These are phyloP conservation scores for Xylariaceae sp. DNA, from an alignment of 2,329 filamentous ascomycete species.

Conservation along the genomic window DNA sequence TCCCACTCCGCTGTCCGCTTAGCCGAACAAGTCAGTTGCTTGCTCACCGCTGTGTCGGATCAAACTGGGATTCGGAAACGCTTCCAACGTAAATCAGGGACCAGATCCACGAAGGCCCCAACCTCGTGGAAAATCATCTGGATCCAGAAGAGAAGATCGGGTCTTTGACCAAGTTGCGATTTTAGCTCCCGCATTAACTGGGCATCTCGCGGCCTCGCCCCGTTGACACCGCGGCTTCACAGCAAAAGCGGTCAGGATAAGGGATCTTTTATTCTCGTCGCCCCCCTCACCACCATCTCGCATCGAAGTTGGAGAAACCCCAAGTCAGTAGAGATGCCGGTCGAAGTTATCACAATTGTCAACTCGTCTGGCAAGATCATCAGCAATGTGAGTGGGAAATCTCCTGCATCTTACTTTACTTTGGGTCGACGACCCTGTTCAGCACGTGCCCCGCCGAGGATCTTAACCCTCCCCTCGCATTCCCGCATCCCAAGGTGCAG, in stretches of 20 bases:
- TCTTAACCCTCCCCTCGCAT: not conserved
- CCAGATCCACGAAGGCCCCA: too few species aligned
- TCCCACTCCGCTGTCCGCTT: too few species aligned
- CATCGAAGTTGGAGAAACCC: too few species aligned
- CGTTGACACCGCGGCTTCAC: not conserved
- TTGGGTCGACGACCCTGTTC: slow-evolving; percentile 8
- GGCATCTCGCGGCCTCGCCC: not conserved
- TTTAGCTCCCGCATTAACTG: not conserved
- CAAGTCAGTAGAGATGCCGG: slow-evolving; percentile 21
- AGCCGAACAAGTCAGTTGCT: too few species aligned
- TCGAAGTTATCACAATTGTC: slow-evolving; percentile 33
- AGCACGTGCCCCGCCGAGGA: too few species aligned
- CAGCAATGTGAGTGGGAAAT: slow-evolving; percentile 30
- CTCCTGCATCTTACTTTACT: not conserved
- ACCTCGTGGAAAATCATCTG: too few species aligned
- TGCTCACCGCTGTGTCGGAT: too few species aligned
- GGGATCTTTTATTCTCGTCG: not conserved
- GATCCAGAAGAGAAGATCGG: too few species aligned
- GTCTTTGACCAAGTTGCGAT: not conserved
- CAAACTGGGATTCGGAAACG: too few species aligned
- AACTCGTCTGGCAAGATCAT: slow-evolving; percentile 34
- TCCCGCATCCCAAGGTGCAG: not conserved
- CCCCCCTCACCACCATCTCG: too few species aligned
- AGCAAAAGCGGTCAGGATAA: not conserved
- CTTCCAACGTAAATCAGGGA: too few species aligned